phyloP scores from a whole-genome alignment of 1,284 basidiomycete genomes.

The Ustilago hordei region DNA sequence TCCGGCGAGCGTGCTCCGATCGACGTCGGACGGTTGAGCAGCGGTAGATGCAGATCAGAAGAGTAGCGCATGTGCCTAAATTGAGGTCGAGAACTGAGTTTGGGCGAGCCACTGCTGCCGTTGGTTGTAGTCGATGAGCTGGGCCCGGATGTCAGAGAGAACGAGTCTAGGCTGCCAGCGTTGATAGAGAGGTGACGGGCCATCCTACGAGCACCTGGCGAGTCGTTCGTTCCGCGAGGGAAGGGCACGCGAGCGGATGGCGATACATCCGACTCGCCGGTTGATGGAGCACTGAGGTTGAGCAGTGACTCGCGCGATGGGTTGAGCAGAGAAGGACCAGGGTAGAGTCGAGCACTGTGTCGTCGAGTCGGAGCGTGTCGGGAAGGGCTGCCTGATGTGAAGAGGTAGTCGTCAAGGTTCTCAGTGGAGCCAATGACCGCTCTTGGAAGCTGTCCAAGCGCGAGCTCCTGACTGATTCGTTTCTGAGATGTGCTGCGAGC shows the following conservation, averaged over 20 bases:
- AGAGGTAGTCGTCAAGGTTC: constrained; percentile 50
- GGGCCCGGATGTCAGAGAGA: constrained; percentile 29
- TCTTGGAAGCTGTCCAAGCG: constrained; percentile 47
- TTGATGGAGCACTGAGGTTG: constrained; percentile 18
- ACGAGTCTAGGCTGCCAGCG: constrained; percentile 26
- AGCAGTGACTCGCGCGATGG: constrained; percentile 54
- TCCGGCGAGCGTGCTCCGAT: constrained; percentile 33
- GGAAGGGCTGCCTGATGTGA: constrained; percentile 38
- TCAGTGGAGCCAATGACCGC: constrained; percentile 48
- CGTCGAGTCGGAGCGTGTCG: constrained; percentile 52
- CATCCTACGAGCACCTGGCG: constrained; percentile 50
- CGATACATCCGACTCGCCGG: constrained; percentile 23
- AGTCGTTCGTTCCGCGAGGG: constrained; percentile 50
- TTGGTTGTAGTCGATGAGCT: constrained; percentile 24
- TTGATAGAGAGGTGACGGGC: constrained; percentile 56
- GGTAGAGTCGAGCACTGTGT: constrained; percentile 56
- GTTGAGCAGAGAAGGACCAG: constrained; percentile 57
- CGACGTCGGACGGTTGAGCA: constrained; percentile 20
- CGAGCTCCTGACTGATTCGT: constrained; percentile 61
- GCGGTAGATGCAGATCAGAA: constrained; percentile 57
- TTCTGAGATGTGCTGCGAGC: constrained; percentile 53
- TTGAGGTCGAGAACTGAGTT: constrained; percentile 31
- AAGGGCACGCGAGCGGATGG: constrained; percentile 53
- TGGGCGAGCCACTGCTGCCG: constrained; percentile 40
- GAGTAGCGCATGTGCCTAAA: constrained; percentile 62